These are phyloP conservation scores for Trichoderma afroharzianum DNA, from an alignment of 2,329 filamentous ascomycete genomes.

Conservation along the genomic window DNA sequence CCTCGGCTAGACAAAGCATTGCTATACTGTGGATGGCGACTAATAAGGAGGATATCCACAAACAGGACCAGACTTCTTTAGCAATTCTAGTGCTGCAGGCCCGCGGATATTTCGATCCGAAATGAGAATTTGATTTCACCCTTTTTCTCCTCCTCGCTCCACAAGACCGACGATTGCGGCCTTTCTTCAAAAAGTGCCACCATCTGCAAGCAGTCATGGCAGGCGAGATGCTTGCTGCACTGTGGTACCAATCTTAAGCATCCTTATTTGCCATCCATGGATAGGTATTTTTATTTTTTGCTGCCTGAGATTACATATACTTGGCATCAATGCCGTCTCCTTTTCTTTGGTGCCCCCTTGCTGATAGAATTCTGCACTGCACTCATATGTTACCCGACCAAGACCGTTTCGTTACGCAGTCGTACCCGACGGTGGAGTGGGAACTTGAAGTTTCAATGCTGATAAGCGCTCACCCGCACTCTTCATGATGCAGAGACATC, in stretches of 20 bases:
- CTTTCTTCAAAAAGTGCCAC: background rate
- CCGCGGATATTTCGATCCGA: constrained; percentile 2
- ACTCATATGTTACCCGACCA: background rate
- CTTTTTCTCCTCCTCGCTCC: background rate
- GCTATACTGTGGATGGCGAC: background rate
- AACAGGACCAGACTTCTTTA: background rate
- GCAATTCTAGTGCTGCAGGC: background rate
- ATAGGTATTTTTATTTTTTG: background rate
- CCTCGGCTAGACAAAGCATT: background rate
- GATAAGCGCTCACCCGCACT: background rate
- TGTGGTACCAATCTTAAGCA: constrained; percentile 5
- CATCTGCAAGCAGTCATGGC: background rate
- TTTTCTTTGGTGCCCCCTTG: background rate
- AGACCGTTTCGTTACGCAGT: background rate
- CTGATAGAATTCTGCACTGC: background rate
- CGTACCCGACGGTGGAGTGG: background rate
- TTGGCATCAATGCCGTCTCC: background rate
- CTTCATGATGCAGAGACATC: background rate
- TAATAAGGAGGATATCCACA: background rate
- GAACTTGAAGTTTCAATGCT: background rate
- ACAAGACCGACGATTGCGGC: background rate
- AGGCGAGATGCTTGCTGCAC: background rate
- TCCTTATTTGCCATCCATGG: background rate
- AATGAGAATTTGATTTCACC: constrained; percentile 5
- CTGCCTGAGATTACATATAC: background rate